Percentiles rank a stretch among this genome's conserved stretches.
Conservation (phyloP, 257 asterid species). For the Linderniella brevidens region DNA sequence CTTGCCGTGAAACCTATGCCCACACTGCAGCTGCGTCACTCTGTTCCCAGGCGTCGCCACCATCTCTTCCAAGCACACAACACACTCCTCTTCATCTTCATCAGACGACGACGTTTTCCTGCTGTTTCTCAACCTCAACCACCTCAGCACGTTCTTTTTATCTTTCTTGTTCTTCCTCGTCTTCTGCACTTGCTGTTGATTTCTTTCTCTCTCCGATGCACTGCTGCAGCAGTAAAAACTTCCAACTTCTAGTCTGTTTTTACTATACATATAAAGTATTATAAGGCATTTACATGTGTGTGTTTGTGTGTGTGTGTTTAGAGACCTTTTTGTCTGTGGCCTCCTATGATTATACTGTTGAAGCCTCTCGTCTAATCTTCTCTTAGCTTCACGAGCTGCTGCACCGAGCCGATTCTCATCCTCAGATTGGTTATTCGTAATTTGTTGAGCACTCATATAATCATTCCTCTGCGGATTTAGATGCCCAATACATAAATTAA, state of each 20-base stretch:
- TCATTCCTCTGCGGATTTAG: too few species aligned
- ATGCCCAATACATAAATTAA: too few species aligned
- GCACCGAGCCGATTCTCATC: slow-evolving; percentile 14
- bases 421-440: too few species aligned
- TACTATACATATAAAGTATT: too few species aligned
- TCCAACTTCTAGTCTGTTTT: too few species aligned
- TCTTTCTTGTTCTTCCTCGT: slow-evolving; percentile 5
- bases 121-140: slow-evolving; percentile 27
- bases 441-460: too few species aligned
- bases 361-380: slow-evolving; percentile 46
- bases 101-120: too few species aligned
- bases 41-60: slow-evolving; percentile 15
- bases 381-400: slow-evolving; percentile 27
- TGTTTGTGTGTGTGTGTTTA: too few species aligned
- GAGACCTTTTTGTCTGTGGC: slow-evolving; percentile 15
- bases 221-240: slow-evolving; percentile 3
- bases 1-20: slow-evolving; percentile 45
- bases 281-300: too few species aligned
- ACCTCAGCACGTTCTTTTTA: slow-evolving; percentile 29
- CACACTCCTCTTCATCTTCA: slow-evolving; percentile 32
- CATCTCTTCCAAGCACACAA: slow-evolving; percentile 58
- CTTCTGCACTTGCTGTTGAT: slow-evolving; percentile 1
- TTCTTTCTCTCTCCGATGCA: slow-evolving; percentile 5
- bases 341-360: slow-evolving; percentile 12
- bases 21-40: slow-evolving; percentile 52